Base-by-base conservation (phyloP, 2,329 filamentous ascomycete species). In the Verticillium isaacii region DNA sequence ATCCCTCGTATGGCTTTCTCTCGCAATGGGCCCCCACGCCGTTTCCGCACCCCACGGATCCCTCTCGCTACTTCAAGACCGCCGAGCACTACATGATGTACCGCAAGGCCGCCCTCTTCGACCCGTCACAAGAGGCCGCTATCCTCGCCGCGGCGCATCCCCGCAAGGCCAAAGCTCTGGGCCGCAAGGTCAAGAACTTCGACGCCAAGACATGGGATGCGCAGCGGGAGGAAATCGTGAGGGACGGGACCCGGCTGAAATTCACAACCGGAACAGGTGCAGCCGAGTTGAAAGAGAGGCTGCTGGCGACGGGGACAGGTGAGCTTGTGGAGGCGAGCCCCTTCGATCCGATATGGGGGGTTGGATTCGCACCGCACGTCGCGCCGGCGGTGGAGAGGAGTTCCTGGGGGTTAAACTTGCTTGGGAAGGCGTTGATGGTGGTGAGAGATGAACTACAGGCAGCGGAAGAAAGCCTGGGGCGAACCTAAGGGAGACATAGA, bases 251-350 rank as follows among this genome's bases (percentile, higher is more conserved):
- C 60, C 77, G 79, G 57, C 77, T 81, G 67, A 90, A 90, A 68
- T 89, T 89, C 66, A 84, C 80, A 3, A 67, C 65, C 15, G 74
- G 76, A n/a, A 55, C 66, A 71, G 68, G 75, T n/a, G 75, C 78
- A 2, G 70, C 72, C 5, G 74, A 74, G 17, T 70, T 89, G 66
- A 75, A 72, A 57, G 73, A 71, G 32, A 71, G 76, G 73, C 68
- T 91, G 64, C 71, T 90, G 54, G 77, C 70, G 8, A 90, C 89
- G 1, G 85, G 83, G 0, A 80, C 85, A 5, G 75, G 82, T 56
- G 82, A 88, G 71, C 68, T 91, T 25, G 85, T 89, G 2, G 87
- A 89, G 74, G 85, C 85, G 36, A 81, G 81, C 62, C 84, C 86
- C 12, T 77, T 72, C 62, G 88, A 91, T 74, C 69, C 78, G 5